Conservation (phyloP, 768 basidiomycete species). For the Tephrocybe rancida region DNA sequence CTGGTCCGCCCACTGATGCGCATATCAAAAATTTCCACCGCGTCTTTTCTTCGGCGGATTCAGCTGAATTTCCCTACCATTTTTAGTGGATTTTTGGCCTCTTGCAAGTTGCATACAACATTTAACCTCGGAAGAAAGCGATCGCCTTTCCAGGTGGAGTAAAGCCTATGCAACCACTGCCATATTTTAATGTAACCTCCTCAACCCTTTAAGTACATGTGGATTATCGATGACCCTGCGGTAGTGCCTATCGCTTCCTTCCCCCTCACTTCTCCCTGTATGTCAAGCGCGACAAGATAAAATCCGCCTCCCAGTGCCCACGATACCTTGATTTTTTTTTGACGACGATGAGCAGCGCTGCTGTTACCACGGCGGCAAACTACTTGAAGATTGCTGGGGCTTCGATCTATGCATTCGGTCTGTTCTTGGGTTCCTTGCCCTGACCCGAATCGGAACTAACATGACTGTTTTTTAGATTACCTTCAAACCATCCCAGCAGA, state of each 20-base stretch:
- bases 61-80: not conserved
- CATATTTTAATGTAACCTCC: too few relatives aligned
- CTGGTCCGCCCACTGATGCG: not conserved
- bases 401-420: slow-evolving; percentile 22
- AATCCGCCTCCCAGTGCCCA: not conserved
- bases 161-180: too few relatives aligned
- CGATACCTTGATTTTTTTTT: not conserved
- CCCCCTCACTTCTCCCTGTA: not conserved
- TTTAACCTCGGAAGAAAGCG: not conserved
- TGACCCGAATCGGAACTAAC: not conserved
- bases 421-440: not conserved
- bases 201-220: too few relatives aligned
- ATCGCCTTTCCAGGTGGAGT: not conserved
- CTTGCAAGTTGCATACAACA: too few relatives aligned
- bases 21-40: not conserved
- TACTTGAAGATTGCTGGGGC: slow-evolving; percentile 23
- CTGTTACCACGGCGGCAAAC: slow-evolving; percentile 11
- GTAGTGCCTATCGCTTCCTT: not conserved
- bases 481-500: slow-evolving; percentile 22
- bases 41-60: not conserved
- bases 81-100: too few relatives aligned
- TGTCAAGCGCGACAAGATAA: not conserved
- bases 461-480: slow-evolving; percentile 12
- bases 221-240: not conserved
- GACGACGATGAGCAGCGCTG: slow-evolving; percentile 4